Percentiles rank a stretch among this genome's conserved stretches.
Conservation (phyloP, 106 monocot species). For the Phalaenopsis aphrodite region DNA sequence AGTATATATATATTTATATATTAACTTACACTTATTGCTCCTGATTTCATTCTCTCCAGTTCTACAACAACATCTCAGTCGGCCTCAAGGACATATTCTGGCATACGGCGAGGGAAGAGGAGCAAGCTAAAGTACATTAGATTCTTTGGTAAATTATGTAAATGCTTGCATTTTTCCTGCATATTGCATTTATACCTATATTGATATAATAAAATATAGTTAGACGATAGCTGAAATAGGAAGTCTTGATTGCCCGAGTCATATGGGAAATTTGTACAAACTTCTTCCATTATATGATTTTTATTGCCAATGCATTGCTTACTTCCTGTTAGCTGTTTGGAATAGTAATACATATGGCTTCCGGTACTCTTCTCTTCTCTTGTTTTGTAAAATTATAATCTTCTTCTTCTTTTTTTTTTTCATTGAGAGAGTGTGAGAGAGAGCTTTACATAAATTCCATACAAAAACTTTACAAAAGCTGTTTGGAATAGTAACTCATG, state of each 20-base stretch:
- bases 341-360: too few species aligned
- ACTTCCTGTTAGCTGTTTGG: too few species aligned
- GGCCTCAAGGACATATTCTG: slow-evolving; percentile 47
- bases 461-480: too few species aligned
- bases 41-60: slow-evolving; percentile 16
- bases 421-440: too few species aligned
- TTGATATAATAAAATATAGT: neutral
- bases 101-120: slow-evolving; percentile 11
- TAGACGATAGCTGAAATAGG: neutral
- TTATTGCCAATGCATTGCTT: too few species aligned
- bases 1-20: neutral
- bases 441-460: too few species aligned
- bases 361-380: too few species aligned
- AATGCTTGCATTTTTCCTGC: neutral
- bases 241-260: neutral
- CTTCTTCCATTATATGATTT: neutral
- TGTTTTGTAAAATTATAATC: too few species aligned
- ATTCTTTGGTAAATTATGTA: neutral
- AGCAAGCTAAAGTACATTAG: neutral
- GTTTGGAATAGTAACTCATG: too few species aligned
- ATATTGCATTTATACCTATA: neutral
- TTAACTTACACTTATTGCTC: neutral
- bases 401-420: too few species aligned
- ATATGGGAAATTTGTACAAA: neutral
- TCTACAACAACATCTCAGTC: slow-evolving; percentile 39